These are phyloP conservation scores for Diaporthe aspalathi DNA, from an alignment of 2,329 filamentous ascomycete genomes.

Conservation along the genomic window DNA sequence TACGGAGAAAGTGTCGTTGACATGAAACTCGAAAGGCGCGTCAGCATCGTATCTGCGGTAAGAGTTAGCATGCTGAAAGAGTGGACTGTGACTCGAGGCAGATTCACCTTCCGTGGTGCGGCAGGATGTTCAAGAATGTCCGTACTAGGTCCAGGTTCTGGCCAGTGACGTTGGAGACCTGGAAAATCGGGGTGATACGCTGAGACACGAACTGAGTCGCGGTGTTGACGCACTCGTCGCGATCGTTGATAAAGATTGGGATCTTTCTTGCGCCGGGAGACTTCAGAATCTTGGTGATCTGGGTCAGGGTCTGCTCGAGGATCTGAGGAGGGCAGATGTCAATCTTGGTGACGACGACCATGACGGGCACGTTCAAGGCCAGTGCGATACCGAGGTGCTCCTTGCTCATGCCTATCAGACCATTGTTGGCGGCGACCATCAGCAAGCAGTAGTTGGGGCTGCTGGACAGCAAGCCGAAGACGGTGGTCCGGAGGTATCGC, in stretches of 20 bases:
- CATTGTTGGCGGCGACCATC: constrained; percentile 99
- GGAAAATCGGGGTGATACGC: constrained; percentile 96
- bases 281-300: constrained; percentile 93
- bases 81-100: background rate
- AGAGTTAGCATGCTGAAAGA: background rate
- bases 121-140: constrained; percentile 93
- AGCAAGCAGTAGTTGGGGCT: constrained; percentile 97
- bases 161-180: constrained; percentile 97
- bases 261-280: constrained; percentile 95
- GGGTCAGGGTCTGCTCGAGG: constrained; percentile 89
- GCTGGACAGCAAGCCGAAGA: constrained; percentile 93
- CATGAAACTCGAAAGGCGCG: constrained; percentile 91
- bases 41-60: constrained; percentile 78
- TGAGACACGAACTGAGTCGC: constrained; percentile 96
- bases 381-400: constrained; percentile 96
- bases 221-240: constrained; percentile 93
- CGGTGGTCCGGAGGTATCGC: constrained; percentile 92
- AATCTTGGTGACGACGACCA: constrained; percentile 98
- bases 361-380: constrained; percentile 94
- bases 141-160: constrained; percentile 90
- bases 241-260: constrained; percentile 92
- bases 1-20: constrained; percentile 98
- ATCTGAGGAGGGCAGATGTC: constrained; percentile 98
- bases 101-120: constrained; percentile 78
- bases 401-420: constrained; percentile 96